A percentile compares a stretch with the other conserved stretches of the same genome.
phyloP scores from a whole-genome alignment of 1,284 basidiomycete genomes.

The Ustilago bromivora region DNA sequence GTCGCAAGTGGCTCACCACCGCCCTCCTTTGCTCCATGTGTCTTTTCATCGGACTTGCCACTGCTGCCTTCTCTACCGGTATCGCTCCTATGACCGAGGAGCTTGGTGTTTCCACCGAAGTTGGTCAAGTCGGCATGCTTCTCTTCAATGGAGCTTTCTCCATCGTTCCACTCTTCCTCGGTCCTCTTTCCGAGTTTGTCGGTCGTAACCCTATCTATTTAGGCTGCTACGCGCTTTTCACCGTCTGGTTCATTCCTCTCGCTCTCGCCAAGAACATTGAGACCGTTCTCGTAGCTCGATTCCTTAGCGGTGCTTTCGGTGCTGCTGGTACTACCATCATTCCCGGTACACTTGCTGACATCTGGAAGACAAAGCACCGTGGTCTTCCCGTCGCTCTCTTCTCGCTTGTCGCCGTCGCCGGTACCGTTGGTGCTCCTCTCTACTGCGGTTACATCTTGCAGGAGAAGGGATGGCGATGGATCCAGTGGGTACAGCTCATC shows the following conservation, averaged over 20 bases:
- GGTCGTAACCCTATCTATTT: conserved; percentile 68
- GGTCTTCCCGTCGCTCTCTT: conserved; percentile 67
- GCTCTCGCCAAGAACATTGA: conserved; percentile 67
- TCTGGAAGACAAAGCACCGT: conserved; percentile 66
- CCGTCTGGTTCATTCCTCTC: conserved; percentile 64
- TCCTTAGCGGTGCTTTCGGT: conserved; percentile 68
- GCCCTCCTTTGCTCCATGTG: conserved; percentile 65
- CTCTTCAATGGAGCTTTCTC: conserved; percentile 62
- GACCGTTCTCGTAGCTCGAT: conserved; percentile 64
- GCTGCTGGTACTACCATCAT: conserved; percentile 65
- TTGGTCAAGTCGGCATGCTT: conserved; percentile 68
- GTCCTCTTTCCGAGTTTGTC: conserved; percentile 68
- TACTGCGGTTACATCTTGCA: conserved; percentile 67
- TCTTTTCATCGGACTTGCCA: conserved; percentile 67
- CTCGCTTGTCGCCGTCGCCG: conserved; percentile 67
- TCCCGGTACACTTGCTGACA: conserved; percentile 55
- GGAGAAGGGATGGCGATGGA: conserved; percentile 68
- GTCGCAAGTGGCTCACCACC: conserved; percentile 58
- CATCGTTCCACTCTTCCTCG: conserved; percentile 65
- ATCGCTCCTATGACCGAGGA: conserved; percentile 63
- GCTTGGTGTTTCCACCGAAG: conserved; percentile 61
- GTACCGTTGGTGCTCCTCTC: conserved; percentile 61
- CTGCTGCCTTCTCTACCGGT: conserved; percentile 66
- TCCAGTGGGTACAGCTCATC: conserved; percentile 67
- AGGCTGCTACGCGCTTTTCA: conserved; percentile 66